These are phyloP conservation scores for Sicyos edulis DNA, from an alignment of 306 rosid genomes.

Conservation along the genomic window DNA sequence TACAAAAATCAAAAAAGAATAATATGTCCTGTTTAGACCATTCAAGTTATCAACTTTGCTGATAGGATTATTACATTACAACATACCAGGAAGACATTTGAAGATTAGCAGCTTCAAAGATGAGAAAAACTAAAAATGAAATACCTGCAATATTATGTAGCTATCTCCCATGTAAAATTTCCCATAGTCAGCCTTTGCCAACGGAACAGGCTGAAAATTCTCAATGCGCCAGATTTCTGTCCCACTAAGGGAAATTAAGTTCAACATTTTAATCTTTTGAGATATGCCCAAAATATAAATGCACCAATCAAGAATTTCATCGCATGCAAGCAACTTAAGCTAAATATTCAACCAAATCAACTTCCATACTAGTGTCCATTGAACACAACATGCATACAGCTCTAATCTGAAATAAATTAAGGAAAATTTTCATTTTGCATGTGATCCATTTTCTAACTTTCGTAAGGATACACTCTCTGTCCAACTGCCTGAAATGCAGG, in stretches of 20 bases:
- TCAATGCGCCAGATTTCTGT: slow-evolving; percentile 99
- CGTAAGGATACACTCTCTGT: slow-evolving; percentile 88
- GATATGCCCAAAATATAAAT: slow-evolving; percentile 19
- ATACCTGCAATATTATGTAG: slow-evolving; percentile 85
- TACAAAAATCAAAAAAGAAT: neutral
- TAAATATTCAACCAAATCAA: slow-evolving; percentile 2
- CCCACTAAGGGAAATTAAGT: slow-evolving; percentile 80
- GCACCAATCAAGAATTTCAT: slow-evolving; percentile 21
- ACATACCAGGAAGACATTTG: slow-evolving; percentile 11
- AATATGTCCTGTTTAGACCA: neutral
- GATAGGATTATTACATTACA: neutral
- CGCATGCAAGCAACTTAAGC: slow-evolving; percentile 23
- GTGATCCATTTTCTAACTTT: slow-evolving; percentile 17
- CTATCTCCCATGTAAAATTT: slow-evolving; percentile 93
- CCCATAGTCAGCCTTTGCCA: slow-evolving; percentile 90
- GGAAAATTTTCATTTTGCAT: slow-evolving; percentile 23
- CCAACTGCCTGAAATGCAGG: slow-evolving; percentile 99
- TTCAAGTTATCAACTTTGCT: slow-evolving; percentile 1
- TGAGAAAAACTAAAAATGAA: slow-evolving; percentile 22
- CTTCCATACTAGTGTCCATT: neutral
- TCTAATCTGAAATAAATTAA: neutral
- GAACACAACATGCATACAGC: neutral
- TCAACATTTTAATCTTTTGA: slow-evolving; percentile 30
- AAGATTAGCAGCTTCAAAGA: slow-evolving; percentile 9
- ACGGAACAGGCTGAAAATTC: slow-evolving; percentile 82